These are phyloP conservation scores for Westerdykella aurantiaca DNA, from an alignment of 2,329 filamentous ascomycete species.

Conservation along the genomic window DNA sequence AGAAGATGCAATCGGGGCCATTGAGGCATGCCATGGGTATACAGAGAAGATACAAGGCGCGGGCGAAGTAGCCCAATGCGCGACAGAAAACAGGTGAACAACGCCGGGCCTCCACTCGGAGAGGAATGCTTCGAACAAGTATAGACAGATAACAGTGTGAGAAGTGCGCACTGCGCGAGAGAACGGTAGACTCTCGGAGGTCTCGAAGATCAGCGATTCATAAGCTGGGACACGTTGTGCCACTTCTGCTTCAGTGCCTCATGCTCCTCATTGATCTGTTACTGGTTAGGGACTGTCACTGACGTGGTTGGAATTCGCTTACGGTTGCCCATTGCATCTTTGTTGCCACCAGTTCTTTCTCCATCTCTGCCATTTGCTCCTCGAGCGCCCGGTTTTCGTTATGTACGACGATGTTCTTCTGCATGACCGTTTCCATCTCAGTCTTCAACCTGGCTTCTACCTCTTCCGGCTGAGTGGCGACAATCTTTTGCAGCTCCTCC, in stretches of 20 bases:
- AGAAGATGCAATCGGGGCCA: too few species aligned
- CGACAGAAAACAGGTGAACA: too few species aligned
- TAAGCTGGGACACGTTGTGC: constrained; percentile 43
- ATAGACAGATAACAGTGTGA: neutral
- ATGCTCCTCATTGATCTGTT: constrained; percentile 44
- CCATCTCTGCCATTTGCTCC: constrained; percentile 85
- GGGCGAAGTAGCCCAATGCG: too few species aligned
- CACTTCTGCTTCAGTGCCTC: constrained; percentile 47
- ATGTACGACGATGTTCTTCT: constrained; percentile 86
- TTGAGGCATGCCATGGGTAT: too few species aligned
- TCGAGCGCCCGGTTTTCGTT: constrained; percentile 86
- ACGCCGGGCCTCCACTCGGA: neutral
- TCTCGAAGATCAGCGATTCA: constrained; percentile 24
- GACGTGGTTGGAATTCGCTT: constrained; percentile 37
- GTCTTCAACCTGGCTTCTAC: constrained; percentile 74
- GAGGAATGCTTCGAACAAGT: neutral
- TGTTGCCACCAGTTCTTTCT: constrained; percentile 83
- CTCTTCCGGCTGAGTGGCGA: constrained; percentile 84
- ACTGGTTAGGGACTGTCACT: constrained; percentile 11
- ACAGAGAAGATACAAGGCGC: too few species aligned
- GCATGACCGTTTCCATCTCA: constrained; percentile 89
- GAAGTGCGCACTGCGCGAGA: neutral
- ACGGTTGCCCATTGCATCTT: constrained; percentile 97
- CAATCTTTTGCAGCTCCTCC: constrained; percentile 74
- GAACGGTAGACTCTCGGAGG: neutral